These are phyloP conservation scores for Apostasia shenzhenica DNA, from an alignment of 106 monocot species.

Conservation along the genomic window DNA sequence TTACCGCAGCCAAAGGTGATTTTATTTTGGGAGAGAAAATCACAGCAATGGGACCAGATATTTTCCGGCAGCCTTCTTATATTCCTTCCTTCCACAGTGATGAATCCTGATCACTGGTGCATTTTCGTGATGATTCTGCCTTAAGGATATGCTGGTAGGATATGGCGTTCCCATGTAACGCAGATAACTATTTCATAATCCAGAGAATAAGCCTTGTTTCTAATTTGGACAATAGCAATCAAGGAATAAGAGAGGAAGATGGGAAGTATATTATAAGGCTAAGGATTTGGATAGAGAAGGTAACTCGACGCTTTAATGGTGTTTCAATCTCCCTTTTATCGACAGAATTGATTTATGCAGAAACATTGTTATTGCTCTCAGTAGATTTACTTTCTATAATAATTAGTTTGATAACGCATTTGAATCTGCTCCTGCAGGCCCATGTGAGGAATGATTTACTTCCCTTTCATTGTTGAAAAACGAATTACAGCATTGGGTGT, in stretches of 20 bases:
- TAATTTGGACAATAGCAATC: conserved; percentile 41
- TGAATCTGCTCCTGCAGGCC: conserved; percentile 21
- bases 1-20: conserved; percentile 12
- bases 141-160: conserved; percentile 13
- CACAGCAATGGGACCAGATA: conserved; percentile 6
- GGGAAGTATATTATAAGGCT: conserved; percentile 40
- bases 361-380: too few relatives aligned
- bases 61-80: conserved; percentile 28
- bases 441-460: conserved; percentile 36
- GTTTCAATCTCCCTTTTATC: background rate
- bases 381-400: too few relatives aligned
- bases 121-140: background rate
- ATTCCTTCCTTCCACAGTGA: background rate
- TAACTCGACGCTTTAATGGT: conserved; percentile 6
- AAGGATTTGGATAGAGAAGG: conserved; percentile 45
- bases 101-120: conserved; percentile 11
- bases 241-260: conserved; percentile 40
- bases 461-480: conserved; percentile 28
- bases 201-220: conserved; percentile 19
- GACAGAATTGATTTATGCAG: too few relatives aligned
- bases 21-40: conserved; percentile 8
- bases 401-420: too few relatives aligned
- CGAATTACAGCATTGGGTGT: conserved; percentile 49
- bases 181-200: conserved; percentile 13
- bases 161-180: conserved; percentile 24